Evolutionary conservation across 176 grass and related monocot species (phyloP), one percentile per base, ranked within the genome.

Genomic region (Avena insularis): DNA sequence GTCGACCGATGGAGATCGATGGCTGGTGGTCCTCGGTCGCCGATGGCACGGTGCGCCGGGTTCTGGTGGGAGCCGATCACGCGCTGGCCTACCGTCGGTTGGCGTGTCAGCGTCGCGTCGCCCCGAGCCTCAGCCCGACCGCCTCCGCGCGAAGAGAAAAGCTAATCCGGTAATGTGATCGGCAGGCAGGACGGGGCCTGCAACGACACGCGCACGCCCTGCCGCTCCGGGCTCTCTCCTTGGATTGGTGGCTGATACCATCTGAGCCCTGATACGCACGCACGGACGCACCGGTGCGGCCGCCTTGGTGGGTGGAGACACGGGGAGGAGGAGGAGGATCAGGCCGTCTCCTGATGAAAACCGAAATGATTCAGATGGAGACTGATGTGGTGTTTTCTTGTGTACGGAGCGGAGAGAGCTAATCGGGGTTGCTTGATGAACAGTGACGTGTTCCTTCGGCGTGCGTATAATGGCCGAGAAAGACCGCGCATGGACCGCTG

Each of bases 41-140:
- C 48, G 74, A 78, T 77, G 67, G 54, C 72, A 72, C 79, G 84
- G 77, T 81, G 55, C 61, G 66, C 27, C 50, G 74, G 74, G 74
- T 71, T 88, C 8, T 46, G 62, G 84, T 82, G 61, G 72, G 77
- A 14, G 75, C 10, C 12, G 20, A 25, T 80, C 58, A 66, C 54
- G 55, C 78, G 6, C 33, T 9, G 23, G 57, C 27, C 76, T 85
- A 21, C 25, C 89, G 82, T 77, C 90, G 78, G 90, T 78, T 91
- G 15, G 61, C 45, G 81, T 23, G 90, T 91, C 90, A 7, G 12
- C 78, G 82, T 88, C 90, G 12, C 78, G 82, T 88, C 90, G 67
- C n/a, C 64, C 33, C 81, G 69, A 80, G 54, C 6, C 46, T 48
- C 0, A 47, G 46, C 54, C 33, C 53, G 54, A 69, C 53, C 54